A percentile compares a stretch with the other conserved stretches of the same genome.
phyloP scores from a whole-genome alignment of 2,329 filamentous ascomycete species.

The Aphanoascus verrucosus region DNA sequence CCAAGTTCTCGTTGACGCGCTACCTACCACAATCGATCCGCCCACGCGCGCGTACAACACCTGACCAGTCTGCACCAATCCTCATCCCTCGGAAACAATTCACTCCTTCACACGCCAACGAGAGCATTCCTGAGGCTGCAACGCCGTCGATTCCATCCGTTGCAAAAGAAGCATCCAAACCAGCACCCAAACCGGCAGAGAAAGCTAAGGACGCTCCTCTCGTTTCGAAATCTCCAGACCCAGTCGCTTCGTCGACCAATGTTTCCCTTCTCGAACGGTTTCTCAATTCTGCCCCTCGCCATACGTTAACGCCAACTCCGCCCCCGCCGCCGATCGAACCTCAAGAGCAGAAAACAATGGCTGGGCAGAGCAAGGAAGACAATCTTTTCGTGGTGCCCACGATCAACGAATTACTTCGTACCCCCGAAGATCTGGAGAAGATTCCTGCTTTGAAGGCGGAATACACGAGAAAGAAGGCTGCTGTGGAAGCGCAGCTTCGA shows the following conservation, averaged over 20 bases:
- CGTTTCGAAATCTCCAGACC: background rate
- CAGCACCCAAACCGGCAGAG: background rate
- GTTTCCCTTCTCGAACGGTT: slow-evolving; percentile 7
- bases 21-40: slow-evolving; percentile 8
- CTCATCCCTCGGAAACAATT: background rate
- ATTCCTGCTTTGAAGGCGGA: slow-evolving; percentile 80
- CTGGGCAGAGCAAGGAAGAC: slow-evolving; percentile 36
- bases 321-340: slow-evolving; percentile 1
- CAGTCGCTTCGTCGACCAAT: slow-evolving; percentile 8
- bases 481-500: slow-evolving; percentile 81
- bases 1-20: slow-evolving; percentile 9
- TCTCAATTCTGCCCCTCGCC: slow-evolving; percentile 3
- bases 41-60: background rate
- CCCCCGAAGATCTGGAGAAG: slow-evolving; percentile 96
- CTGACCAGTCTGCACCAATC: background rate
- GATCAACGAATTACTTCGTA: slow-evolving; percentile 83
- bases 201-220: background rate
- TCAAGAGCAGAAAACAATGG: slow-evolving; percentile 22
- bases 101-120: background rate
- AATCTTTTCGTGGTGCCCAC: slow-evolving; percentile 57
- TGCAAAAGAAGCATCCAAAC: background rate
- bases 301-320: background rate
- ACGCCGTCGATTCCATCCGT: background rate
- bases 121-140: background rate
- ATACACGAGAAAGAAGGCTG: slow-evolving; percentile 85